Conservation (phyloP, 208 protist species). For the Leishmania mexicana region DNA sequence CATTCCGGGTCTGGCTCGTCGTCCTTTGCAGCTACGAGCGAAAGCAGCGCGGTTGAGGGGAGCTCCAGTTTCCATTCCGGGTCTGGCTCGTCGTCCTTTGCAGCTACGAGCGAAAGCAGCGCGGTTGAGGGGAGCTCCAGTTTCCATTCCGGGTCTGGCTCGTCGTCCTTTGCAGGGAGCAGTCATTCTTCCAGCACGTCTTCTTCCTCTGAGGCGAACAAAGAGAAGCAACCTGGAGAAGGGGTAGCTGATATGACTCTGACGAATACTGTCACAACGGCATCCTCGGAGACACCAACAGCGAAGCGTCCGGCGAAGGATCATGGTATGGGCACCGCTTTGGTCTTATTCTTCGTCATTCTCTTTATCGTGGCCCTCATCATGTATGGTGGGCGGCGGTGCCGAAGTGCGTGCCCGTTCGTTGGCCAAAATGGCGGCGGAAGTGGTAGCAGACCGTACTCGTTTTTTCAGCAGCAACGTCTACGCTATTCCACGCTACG, state of each 20-base stretch:
- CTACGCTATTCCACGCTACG: conserved; percentile 14
- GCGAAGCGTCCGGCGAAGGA: neutral
- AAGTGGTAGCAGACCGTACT: neutral
- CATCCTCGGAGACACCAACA: neutral
- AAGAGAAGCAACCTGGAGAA: neutral
- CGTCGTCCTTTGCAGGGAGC: neutral
- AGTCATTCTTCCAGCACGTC: neutral
- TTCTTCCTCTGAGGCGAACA: neutral
- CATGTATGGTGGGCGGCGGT: conserved; percentile 9
- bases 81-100: neutral
- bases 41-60: too few species aligned
- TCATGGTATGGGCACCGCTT: neutral
- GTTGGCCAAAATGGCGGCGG: neutral
- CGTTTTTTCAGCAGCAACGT: neutral
- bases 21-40: neutral
- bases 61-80: neutral
- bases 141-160: neutral
- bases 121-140: neutral
- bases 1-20: neutral
- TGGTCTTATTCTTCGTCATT: conserved; percentile 7
- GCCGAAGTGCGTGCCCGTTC: conserved; percentile 1
- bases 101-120: neutral
- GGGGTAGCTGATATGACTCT: neutral
- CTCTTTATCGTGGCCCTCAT: conserved; percentile 4
- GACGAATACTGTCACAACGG: neutral